phyloP scores from a whole-genome alignment of 108 stramenopile genomes.

The Pseudonitzschia delicatissima region DNA sequence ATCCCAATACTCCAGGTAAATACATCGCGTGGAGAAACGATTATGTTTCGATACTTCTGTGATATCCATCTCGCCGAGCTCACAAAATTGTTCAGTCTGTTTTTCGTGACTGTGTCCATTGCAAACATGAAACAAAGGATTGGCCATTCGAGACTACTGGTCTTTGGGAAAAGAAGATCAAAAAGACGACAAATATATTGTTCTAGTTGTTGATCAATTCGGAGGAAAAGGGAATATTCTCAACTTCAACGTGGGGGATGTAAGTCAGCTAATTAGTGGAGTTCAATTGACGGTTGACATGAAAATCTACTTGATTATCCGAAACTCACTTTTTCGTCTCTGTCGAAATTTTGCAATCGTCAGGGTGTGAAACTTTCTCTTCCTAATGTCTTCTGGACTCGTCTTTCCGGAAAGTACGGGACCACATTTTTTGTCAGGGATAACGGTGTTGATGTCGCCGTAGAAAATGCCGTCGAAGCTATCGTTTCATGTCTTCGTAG shows the following conservation, averaged over 20 bases:
- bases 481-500: slow-evolving; percentile 74
- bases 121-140: too few species aligned
- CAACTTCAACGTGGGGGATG: slow-evolving; percentile 89
- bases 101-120: too few species aligned
- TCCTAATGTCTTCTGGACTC: slow-evolving; percentile 88
- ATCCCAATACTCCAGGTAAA: slow-evolving; percentile 74
- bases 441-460: slow-evolving; percentile 82
- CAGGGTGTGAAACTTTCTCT: slow-evolving; percentile 59
- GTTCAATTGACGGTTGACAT: background rate
- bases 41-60: slow-evolving; percentile 25
- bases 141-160: slow-evolving; percentile 82
- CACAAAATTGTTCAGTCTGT: too few species aligned
- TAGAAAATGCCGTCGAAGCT: slow-evolving; percentile 79
- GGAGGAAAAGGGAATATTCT: slow-evolving; percentile 81
- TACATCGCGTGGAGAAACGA: too few species aligned
- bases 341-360: background rate
- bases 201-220: slow-evolving; percentile 84
- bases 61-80: too few species aligned
- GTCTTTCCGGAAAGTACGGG: slow-evolving; percentile 75
- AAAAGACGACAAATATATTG: slow-evolving; percentile 88
- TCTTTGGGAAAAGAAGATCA: slow-evolving; percentile 81
- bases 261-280: background rate
- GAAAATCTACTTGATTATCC: background rate
- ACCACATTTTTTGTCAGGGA: slow-evolving; percentile 82
- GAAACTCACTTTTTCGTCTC: background rate